Percentiles rank a stretch among this genome's conserved stretches.
These are phyloP conservation scores for Nannochloropsis oceanica DNA, from an alignment of 108 stramenopile genomes.

Conservation along the genomic window DNA sequence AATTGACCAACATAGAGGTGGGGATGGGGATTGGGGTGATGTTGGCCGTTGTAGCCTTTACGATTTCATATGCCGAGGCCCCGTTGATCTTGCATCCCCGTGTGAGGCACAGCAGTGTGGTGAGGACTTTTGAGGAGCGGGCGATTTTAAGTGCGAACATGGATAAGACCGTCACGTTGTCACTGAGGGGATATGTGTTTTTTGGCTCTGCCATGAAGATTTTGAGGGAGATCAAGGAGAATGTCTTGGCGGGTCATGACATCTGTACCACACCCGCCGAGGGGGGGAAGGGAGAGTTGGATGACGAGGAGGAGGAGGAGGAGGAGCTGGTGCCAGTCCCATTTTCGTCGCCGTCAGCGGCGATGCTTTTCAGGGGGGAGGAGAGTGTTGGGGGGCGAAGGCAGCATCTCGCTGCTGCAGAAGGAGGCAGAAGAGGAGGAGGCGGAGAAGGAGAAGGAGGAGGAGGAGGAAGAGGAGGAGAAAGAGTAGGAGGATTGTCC, in stretches of 20 bases:
- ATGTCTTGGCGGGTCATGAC: neutral
- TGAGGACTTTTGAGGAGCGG: conserved; percentile 40
- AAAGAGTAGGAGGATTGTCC: neutral
- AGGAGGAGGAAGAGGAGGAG: neutral
- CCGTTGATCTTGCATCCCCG: conserved; percentile 14
- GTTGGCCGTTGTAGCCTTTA: conserved; percentile 20
- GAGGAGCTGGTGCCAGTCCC: neutral
- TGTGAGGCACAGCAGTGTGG: conserved; percentile 14
- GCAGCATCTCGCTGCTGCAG: neutral
- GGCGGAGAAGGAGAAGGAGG: neutral
- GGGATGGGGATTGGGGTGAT: conserved; percentile 30
- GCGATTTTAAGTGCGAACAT: conserved; percentile 17
- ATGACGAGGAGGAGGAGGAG: neutral
- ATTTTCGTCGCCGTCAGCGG: neutral
- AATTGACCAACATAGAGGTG: conserved; percentile 20
- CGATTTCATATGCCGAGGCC: conserved; percentile 26
- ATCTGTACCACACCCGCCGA: neutral
- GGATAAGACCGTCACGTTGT: conserved; percentile 12
- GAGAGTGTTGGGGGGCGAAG: too few species aligned
- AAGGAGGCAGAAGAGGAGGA: neutral
- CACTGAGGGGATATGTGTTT: conserved; percentile 28
- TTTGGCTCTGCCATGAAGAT: conserved; percentile 35
- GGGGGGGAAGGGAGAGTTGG: neutral
- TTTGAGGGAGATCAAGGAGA: conserved; percentile 21
- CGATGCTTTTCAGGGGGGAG: neutral